A percentile compares a stretch with the other conserved stretches of the same genome.
Conservation (phyloP, 75 land plant species). For the Chamaecyparis obtusa region DNA sequence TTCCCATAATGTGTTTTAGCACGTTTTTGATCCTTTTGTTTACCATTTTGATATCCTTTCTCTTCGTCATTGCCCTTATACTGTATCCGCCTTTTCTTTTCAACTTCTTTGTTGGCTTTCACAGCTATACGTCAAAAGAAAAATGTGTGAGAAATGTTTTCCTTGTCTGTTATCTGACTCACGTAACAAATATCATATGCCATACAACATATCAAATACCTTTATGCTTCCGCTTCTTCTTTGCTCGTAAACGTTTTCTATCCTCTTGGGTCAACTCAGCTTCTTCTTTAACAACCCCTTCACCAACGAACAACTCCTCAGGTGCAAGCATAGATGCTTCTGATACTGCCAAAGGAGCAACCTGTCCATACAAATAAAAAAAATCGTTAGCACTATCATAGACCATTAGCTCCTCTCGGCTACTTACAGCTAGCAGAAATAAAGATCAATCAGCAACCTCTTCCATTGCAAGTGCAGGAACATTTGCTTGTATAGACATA, state of each 20-base stretch:
- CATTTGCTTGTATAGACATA: slow-evolving; percentile 86
- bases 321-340: slow-evolving; percentile 99
- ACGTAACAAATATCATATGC: background rate
- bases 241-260: slow-evolving; percentile 83
- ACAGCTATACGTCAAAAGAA: background rate
- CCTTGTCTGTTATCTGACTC: background rate
- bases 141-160: background rate
- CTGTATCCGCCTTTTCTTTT: background rate
- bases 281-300: slow-evolving; percentile 82
- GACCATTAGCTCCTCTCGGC: background rate
- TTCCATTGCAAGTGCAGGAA: slow-evolving; percentile 99
- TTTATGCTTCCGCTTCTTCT: slow-evolving; percentile 78
- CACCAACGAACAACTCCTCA: slow-evolving; percentile 87
- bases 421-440: background rate
- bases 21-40: slow-evolving; percentile 6
- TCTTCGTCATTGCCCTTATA: background rate
- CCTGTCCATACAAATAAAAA: slow-evolving; percentile 35
- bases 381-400: background rate
- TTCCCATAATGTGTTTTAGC: slow-evolving; percentile 12
- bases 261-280: slow-evolving; percentile 78
- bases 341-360: slow-evolving; percentile 93
- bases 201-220: slow-evolving; percentile 31
- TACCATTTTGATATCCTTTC: background rate
- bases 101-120: background rate
- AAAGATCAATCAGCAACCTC: slow-evolving; percentile 54